Base-by-base conservation (phyloP, 441 rosid species). In the Adansonia grandidieri region DNA sequence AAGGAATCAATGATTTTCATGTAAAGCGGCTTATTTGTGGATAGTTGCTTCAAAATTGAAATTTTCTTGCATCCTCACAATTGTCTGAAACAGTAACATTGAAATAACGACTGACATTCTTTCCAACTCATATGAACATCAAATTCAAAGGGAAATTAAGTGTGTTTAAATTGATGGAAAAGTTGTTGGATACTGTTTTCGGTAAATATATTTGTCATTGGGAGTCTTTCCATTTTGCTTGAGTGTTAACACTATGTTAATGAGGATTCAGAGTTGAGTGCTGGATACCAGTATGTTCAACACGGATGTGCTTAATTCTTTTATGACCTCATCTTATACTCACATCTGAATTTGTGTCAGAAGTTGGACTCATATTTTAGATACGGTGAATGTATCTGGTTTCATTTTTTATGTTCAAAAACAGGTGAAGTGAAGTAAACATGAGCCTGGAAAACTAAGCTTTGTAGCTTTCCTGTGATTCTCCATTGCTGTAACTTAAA, bases 1-100 rank as follows among this genome's bases (percentile, higher is more conserved):
- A 17, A 85, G 80, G 76, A 67, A 80, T 58, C 73, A 65, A 62
- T 78, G 74, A 77, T 24, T 50, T 76, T 24, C 5, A 45, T 74
- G 80, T 77, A 48, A 50, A 50, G 32, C 40, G 11, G 14, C 1
- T 63, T 15, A 71, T 40, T 24, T 51, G 22, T 51, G 42, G 19
- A 53, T 56, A 5, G 20, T 80, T 13, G 45, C 14, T 19, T 50
- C 14, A 24, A 1, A 19, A 13, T 10, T 20, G 2, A 14, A 28
- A 15, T 37, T 32, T n/a, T 17, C 53, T 44, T 73, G 19, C 60
- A 42, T 24, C 17, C 65, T 58, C 57, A 28, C 1, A 14, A 32
- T 66, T 19, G 44, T 14, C 9, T 15, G 1, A 24, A 22, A 10
- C 40, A 44, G 28, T 2, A 50, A 51, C 48, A 61, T 56, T 75